Evolutionary conservation across 495 filamentous ascomycete species (phyloP), one percentile per base, ranked within the genome.

Genomic region (Hypoxylon crocopeplum): DNA sequence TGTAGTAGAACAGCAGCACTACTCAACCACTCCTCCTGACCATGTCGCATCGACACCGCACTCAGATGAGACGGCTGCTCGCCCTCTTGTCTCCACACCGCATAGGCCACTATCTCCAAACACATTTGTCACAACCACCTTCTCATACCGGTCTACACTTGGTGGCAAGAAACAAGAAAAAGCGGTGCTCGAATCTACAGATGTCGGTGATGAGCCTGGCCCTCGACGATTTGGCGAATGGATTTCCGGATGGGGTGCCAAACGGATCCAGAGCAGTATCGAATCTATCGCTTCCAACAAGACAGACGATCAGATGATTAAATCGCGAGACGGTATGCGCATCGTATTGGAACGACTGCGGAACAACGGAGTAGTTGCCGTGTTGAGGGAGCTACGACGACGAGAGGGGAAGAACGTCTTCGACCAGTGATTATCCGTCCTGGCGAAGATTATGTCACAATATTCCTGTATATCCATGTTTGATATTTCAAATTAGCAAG

Each of bases 261-360:
- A 81, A 3, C 87, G 90, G 7, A 84, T 98, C 38, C 90, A 96
- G 72, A 79, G 88, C 16, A 95, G 88, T 51, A 96, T 99, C 66
- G 94, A 99, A 77, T 74, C 86, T 29, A 90, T 98, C 37, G 93
- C 91, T 0, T 80, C 93, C 40, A 90, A 85, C 53, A 86, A 91
- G 49, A 95, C 94, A 46, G 82, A 86, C 40, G 88, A 92, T 54
- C 90, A 92, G 33, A 78, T 98, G 48, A 78, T 88, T 48, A 95
- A 93, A 69, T 93, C 90, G 69, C 91, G 92, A 63, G 87, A 97
- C 69, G 94, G 95, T 13, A 97, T 99, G 94, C 89, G 88, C 49
- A 85, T 97, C 36, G 93, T 99, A 12, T 79, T 99, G 19, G 90
- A 95, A 72, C 82, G 94, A 29, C 69, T 98, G 59, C 84, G 94